These are phyloP conservation scores for Termitomyces sp. DNA, from an alignment of 768 basidiomycete species.

Conservation along the genomic window DNA sequence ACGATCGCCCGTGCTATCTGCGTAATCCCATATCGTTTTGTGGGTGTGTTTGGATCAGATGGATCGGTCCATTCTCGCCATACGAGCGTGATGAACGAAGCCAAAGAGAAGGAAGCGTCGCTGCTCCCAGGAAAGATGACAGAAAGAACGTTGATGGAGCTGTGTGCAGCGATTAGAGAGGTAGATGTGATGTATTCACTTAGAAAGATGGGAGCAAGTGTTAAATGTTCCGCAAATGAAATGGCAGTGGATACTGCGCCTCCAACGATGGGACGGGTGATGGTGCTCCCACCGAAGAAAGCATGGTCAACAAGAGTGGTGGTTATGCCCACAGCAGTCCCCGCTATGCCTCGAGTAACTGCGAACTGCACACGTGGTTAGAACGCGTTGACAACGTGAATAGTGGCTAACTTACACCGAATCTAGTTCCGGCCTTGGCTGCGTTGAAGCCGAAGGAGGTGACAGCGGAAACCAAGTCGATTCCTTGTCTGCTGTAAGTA, in stretches of 20 bases:
- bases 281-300: conserved; percentile 58
- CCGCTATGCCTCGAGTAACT: conserved; percentile 58
- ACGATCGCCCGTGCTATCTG: conserved; percentile 69
- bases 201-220: conserved; percentile 70
- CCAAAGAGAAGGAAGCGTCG: conserved; percentile 79
- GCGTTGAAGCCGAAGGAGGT: conserved; percentile 64
- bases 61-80: conserved; percentile 70
- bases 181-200: conserved; percentile 76
- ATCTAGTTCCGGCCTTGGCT: conserved; percentile 61
- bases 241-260: conserved; percentile 58
- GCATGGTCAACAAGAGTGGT: conserved; percentile 60
- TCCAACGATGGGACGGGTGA: conserved; percentile 55
- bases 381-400: not conserved
- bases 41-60: conserved; percentile 50
- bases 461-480: conserved; percentile 64
- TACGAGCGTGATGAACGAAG: conserved; percentile 77
- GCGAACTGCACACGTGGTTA: conserved; percentile 48
- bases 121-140: conserved; percentile 71
- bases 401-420: conserved; percentile 51
- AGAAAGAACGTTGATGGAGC: conserved; percentile 71
- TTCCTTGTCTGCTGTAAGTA: conserved; percentile 49
- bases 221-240: conserved; percentile 64
- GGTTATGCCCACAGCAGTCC: conserved; percentile 53
- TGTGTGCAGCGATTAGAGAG: conserved; percentile 68
- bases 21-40: conserved; percentile 57